Conservation (phyloP, 73 alveolate species). For the Tetrahymena thermophila region DNA sequence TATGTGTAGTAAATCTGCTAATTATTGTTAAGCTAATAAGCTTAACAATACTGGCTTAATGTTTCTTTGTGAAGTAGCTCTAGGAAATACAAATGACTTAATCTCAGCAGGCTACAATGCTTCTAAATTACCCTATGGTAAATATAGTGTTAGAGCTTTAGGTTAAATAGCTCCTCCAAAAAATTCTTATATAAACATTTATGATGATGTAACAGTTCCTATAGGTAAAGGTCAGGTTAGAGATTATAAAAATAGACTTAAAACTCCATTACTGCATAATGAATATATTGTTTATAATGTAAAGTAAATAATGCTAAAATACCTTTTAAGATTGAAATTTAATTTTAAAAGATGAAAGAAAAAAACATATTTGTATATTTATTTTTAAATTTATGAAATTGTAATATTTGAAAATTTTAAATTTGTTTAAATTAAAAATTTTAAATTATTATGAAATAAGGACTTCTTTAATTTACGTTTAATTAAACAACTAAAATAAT, state of each 20-base stretch:
- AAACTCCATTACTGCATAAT: conserved; percentile 61
- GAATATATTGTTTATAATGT: conserved; percentile 88
- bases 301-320: conserved; percentile 11
- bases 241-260: neutral
- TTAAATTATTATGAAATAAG: too few species aligned
- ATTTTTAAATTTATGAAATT: too few species aligned
- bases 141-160: conserved; percentile 65
- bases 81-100: conserved; percentile 81
- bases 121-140: conserved; percentile 54
- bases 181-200: conserved; percentile 24
- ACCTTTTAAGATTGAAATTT: conserved; percentile 18
- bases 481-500: too few species aligned
- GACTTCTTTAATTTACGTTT: too few species aligned
- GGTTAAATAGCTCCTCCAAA: conserved; percentile 79
- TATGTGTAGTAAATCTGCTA: conserved; percentile 83
- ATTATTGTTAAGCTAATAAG: conserved; percentile 67
- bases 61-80: conserved; percentile 93
- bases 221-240: conserved; percentile 55
- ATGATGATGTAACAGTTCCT: conserved; percentile 72
- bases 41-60: conserved; percentile 78
- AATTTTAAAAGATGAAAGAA: neutral
- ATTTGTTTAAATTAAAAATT: too few species aligned
- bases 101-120: conserved; percentile 77
- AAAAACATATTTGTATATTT: neutral
- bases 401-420: too few species aligned